Base-by-base conservation (phyloP, 2,329 filamentous ascomycete species). In the Nemania abortiva region DNA sequence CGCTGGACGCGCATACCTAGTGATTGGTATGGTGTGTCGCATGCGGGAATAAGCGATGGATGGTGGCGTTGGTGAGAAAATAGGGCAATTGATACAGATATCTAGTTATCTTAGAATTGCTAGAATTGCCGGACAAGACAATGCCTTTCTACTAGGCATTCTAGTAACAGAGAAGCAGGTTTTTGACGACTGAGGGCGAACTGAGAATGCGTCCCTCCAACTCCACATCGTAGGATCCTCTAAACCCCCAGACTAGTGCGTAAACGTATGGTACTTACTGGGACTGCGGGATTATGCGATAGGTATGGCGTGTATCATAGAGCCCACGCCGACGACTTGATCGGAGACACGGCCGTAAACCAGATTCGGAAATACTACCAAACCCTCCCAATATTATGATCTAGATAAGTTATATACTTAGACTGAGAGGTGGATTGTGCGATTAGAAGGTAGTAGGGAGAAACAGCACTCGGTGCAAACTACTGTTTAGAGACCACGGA, bases 181-280 rank as follows among this genome's bases (percentile, higher is more conserved):
- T 47, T 47, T 47, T 7, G 18, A 47, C n/a, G 6, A 15, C n/a
- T 15, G 39, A 20, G n/a, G 6, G 42, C 6, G 18, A 47, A 47
- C n/a, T 20, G 9, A 47, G 42, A 18, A 47, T 6, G 18, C 20
- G 18, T 18, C 18, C n/a, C 4, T 47, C 42, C 5, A 47, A 47
- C 42, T 47, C 42, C 42, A 47, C 42, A 47, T 47, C 9, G 42
- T 47, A 47, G 42, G 42, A 47, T 20, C 42, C 6, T 20, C 42
- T 20, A n/a, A 47, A 47, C 4, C 42, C 42, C 42, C n/a, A 18
- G 42, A 18, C 42, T 47, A 47, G 42, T 47, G 18, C 18, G 42
- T 13, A 20, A 55, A 55, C 52, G 52, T 55, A 55, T 55, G 52
- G 52, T 55, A 55, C 52, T 55, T 55, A 34, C 27, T 29, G 24